Percentiles rank a stretch among this genome's conserved stretches.
Evolutionary conservation across 192 early-diverging fungal genomes (phyloP).

Genomic region (Coemansia sp.): DNA sequence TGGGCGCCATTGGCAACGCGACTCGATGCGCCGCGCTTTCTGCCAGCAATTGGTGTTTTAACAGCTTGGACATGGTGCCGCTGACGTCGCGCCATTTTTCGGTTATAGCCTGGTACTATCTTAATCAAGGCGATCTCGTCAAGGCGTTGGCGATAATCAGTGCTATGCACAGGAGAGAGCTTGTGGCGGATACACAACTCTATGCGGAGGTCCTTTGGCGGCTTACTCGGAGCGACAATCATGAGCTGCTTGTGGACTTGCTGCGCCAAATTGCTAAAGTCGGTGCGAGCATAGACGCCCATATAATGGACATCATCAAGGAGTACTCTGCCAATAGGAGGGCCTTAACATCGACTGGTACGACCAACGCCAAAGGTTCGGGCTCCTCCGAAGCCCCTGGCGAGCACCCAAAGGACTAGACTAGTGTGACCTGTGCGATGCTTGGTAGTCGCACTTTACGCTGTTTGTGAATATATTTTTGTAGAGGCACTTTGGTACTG

Average conservation of each 20-base stretch:
- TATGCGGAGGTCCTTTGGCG: conserved; percentile 17
- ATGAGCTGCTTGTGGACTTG: conserved; percentile 10
- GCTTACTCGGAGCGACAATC: conserved; percentile 2
- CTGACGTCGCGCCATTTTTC: conserved; percentile 17
- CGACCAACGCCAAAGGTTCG: neutral
- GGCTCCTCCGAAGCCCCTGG: neutral
- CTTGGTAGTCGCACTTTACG: neutral
- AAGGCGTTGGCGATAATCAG: conserved; percentile 14
- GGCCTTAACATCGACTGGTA: neutral
- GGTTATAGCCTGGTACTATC: conserved; percentile 18
- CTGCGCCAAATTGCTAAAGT: conserved; percentile 25
- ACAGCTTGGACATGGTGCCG: conserved; percentile 8
- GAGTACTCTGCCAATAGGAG: conserved; percentile 5
- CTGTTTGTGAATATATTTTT: conserved; percentile 2
- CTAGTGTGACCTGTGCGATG: neutral
- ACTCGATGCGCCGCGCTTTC: conserved; percentile 10
- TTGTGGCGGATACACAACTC: conserved; percentile 6
- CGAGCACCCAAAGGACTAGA: neutral
- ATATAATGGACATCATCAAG: conserved; percentile 15
- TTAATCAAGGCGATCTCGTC: neutral
- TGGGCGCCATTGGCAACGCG: conserved; percentile 17
- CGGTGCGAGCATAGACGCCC: neutral
- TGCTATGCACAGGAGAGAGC: conserved; percentile 18
- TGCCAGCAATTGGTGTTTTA: neutral
- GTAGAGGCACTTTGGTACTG: neutral